Evolutionary conservation across 2,329 filamentous ascomycete genomes (phyloP).

Genomic region (Verticillium isaacii): DNA sequence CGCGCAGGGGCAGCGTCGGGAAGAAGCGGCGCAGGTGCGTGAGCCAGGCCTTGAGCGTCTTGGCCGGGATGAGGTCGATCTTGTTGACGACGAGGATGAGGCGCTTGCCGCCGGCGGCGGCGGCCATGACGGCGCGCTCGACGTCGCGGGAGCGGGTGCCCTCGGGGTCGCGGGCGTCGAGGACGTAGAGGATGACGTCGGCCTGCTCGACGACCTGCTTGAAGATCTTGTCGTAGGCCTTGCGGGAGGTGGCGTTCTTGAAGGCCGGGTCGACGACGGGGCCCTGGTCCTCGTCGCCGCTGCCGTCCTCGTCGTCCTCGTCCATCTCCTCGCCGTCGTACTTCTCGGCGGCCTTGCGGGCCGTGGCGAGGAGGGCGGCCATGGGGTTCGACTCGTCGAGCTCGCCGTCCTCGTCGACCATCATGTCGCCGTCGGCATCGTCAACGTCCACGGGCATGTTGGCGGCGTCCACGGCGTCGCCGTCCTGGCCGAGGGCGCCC

Average conservation of each 20-base stretch:
- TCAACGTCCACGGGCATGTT: conserved; percentile 40
- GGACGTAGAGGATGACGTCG: conserved; percentile 87
- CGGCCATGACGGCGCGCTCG: conserved; percentile 87
- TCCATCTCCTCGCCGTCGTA: conserved; percentile 64
- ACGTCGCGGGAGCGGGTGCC: conserved; percentile 87
- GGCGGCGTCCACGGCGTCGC: conserved; percentile 36
- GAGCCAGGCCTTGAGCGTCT: conserved; percentile 81
- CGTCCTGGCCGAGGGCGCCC: conserved; percentile 26
- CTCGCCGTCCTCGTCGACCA: conserved; percentile 47
- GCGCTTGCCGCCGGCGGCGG: conserved; percentile 75
- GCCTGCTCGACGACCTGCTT: conserved; percentile 86
- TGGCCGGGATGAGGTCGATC: conserved; percentile 82
- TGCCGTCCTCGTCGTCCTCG: conserved; percentile 36
- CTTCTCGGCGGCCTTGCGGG: conserved; percentile 69
- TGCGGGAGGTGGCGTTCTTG: conserved; percentile 63
- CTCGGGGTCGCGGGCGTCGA: conserved; percentile 87
- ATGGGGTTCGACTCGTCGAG: conserved; percentile 77
- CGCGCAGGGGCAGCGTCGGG: conserved; percentile 84
- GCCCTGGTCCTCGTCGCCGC: conserved; percentile 53
- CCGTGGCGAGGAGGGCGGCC: conserved; percentile 85
- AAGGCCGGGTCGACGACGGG: conserved; percentile 45
- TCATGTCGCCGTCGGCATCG: conserved; percentile 42
- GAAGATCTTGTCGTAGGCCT: conserved; percentile 92
- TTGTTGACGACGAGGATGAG: conserved; percentile 93
- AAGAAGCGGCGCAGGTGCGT: conserved; percentile 81